Base-by-base conservation (phyloP, 768 basidiomycete species). In the Boletus vinaceobasis region DNA sequence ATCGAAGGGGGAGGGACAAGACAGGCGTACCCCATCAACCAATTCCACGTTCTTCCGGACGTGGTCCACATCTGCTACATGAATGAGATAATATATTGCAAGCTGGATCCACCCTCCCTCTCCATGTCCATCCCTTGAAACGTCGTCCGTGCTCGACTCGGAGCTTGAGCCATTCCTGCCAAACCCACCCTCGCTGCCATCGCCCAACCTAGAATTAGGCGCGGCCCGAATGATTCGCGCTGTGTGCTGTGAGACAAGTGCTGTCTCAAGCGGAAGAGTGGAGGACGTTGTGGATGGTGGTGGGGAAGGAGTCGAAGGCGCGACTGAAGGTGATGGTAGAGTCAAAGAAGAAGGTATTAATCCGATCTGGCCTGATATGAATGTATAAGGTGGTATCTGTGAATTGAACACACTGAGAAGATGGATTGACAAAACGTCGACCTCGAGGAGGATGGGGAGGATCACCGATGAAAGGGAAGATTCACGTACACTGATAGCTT, bases 291-390 rank as follows among this genome's bases (percentile, higher is more conserved):
- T 88, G 3, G 96, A 72, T 1, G 76, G 10, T 60, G 2, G 78
- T 64, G 51, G 88, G 17, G 45, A 23, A 43, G 46, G 14, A 27
- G 23, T 43, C 15, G 44, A 48, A 11, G 48, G 33, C 47, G 15
- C 7, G 26, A 66, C 10, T 79, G 57, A 70, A 10, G 14, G 86
- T 81, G 2, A 76, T 71, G 9, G 94, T 87, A 98, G 74, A 2
- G 77, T 66, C 29, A 98, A 75, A 43, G 75, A 83, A 43, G 84
- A 74, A 1, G 97, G 96, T 31, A 94, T 75, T 21, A 99, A 77
- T 0, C 93, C 93, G 43, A 99, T 98, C 67, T 99, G 97, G 4
- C 97, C 97, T 1, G 97, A 97, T 52, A 98, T 76, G 60, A 91
- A 93, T n/a, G 93, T 74, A 6, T 82, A 82, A 48, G 88, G 81